Base-by-base conservation (phyloP, 805 yeast species). In the Candida ulmi region DNA sequence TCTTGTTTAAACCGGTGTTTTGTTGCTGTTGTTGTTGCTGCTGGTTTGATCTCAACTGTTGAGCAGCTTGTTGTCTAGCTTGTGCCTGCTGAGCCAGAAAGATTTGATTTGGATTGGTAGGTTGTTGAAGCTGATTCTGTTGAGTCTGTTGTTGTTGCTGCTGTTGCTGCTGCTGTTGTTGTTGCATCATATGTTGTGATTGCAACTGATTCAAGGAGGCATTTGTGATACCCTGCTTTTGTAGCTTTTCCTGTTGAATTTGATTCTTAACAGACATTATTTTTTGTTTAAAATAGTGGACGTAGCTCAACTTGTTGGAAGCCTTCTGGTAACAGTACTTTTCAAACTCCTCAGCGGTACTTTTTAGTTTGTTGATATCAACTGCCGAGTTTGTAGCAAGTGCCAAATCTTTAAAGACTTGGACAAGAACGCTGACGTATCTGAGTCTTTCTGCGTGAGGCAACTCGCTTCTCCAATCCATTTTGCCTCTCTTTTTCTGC, bases 301-400 rank as follows among this genome's bases (percentile, higher is more conserved):
- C 60, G 52, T 83, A 83, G 44, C 78, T 80, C 38, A 72, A 75
- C 47, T 77, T 76, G 17, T 75, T 65, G 9, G 69, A 68, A 11
- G 86, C 69, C 41, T 77, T 77, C 40, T 71, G 68, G 55, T 71
- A 83, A 18, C 87, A 74, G 48, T 70, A 76, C 42, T 78, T 74
- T 55, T 83, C 93, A 48, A 80, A 82, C 52, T 82, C 86, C 50
- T 78, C 82, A 4, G 88, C 88, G 49, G 78, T 66, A 4, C 69
- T 60, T 50, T 70, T 72, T 49, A 74, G 62, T 48, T 68, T 72
- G 37, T 62, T 66, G 18, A 63, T 51, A 29, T 67, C 69, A 9
- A 52, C 38, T 11, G 50, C 33, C 3, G 49, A 41, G 25, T 36
- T 45, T 3, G 57, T 42, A 5, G 46, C 35, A 7, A 39, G 15